Base-by-base conservation (phyloP, 2,329 filamentous ascomycete genomes). In the Ilyonectria mors-panacis region DNA sequence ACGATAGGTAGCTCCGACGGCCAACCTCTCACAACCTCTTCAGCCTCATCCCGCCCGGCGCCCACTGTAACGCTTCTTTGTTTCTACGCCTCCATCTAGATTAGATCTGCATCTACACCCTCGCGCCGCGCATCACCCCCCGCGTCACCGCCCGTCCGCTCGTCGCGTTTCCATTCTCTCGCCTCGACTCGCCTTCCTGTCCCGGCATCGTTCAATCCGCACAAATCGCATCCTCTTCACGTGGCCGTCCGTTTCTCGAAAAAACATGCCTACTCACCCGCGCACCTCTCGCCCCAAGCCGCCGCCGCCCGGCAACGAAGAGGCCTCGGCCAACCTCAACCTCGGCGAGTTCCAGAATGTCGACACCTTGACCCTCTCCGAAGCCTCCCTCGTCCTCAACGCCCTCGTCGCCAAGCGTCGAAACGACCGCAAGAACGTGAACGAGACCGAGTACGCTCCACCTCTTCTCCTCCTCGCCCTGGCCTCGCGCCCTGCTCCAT, bases 321-420 rank as follows among this genome's bases (percentile, higher is more conserved):
- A 98, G 84, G 95, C 95, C 26, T 91, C 92, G 56, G 85, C 89
- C 8, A 90, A 90, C 62, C 90, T 98, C 70, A 93, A 92, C 80
- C 92, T 99, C 12, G 96, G 96, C 83, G 95, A 98, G 79, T 98
- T 98, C 83, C 91, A 97, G 75, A 87, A 95, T 77, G 94, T 97
- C 72, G 94, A 96, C 79, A 95, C 95, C 6, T 87, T 99, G 69
- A 97, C 95, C 51, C 89, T 98, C 59, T 97, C 94, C 37, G 96
- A 98, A 83, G 95, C 96, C 2, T 90, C 94, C 74, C 89, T 97
- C 57, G 93, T 99, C 78, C 94, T 99, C 76, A 95, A 95, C 78
- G 94, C 94, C 69, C 91, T 98, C 56, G 89, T 96, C 71, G 87
- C 92, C 69, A 94, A 95, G 83, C 90, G 94, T 70, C 89, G 91